Conservation (phyloP, 257 asterid genomes). For the Echium plantagineum region DNA sequence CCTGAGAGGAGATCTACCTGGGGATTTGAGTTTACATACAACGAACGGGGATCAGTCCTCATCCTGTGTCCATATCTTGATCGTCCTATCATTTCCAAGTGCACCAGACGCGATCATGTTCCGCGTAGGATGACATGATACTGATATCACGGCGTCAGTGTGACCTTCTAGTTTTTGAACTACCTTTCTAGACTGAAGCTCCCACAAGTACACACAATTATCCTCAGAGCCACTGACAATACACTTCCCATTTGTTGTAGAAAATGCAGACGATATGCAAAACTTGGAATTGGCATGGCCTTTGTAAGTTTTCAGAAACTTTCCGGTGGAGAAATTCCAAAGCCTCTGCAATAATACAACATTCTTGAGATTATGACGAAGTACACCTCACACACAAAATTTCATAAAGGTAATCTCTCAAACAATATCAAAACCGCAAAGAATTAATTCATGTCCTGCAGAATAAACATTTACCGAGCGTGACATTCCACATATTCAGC, state of each 20-base stretch:
- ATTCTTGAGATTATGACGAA: background rate
- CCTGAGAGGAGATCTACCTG: background rate
- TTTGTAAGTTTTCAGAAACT: constrained; percentile 74
- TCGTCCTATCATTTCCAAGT: constrained; percentile 65
- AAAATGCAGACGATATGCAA: constrained; percentile 72
- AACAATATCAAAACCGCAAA: background rate
- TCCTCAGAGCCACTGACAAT: constrained; percentile 95
- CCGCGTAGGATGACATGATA: constrained; percentile 68
- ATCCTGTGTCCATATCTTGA: constrained; percentile 72
- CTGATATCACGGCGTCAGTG: constrained; percentile 64
- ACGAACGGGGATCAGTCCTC: constrained; percentile 36
- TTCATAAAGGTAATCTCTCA: background rate
- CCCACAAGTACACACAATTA: constrained; percentile 70
- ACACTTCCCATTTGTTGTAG: constrained; percentile 80
- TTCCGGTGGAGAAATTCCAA: constrained; percentile 78
- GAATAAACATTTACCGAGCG: background rate
- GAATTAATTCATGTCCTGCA: background rate
- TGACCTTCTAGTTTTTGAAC: constrained; percentile 96
- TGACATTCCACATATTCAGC: background rate
- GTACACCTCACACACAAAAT: background rate
- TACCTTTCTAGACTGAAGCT: constrained; percentile 76
- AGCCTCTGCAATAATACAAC: constrained; percentile 53
- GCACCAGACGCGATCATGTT: constrained; percentile 85
- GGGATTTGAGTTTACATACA: background rate
- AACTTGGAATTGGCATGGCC: constrained; percentile 79